Conservation (phyloP, 345 rosid genomes). For the Linum usitatissimum region DNA sequence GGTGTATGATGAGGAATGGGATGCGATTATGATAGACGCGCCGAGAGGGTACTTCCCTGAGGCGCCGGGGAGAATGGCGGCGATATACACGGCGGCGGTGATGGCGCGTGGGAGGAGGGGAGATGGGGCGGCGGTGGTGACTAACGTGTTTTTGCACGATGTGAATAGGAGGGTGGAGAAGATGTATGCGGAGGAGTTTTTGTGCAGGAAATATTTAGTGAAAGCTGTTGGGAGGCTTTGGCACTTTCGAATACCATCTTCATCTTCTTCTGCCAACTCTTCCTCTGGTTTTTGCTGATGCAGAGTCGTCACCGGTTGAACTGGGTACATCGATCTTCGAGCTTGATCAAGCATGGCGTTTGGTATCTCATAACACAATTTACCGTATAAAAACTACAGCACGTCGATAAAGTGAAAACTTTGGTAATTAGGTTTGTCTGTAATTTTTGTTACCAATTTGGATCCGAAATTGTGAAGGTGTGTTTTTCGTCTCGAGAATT, state of each 20-base stretch:
- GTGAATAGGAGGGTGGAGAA: constrained; percentile 5
- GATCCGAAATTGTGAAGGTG: too few species aligned
- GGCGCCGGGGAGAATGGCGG: constrained; percentile 5
- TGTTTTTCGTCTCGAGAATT: too few species aligned
- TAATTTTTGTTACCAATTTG: too few species aligned
- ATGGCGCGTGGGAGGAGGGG: not conserved
- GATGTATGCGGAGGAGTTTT: constrained; percentile 1
- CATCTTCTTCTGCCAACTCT: too few species aligned
- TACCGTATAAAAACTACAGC: too few species aligned
- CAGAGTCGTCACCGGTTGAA: too few species aligned
- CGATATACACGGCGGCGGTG: constrained; percentile 8
- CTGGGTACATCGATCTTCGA: too few species aligned
- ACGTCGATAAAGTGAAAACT: too few species aligned
- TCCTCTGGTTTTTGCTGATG: constrained; percentile 1
- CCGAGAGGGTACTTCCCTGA: constrained; percentile 7
- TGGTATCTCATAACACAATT: too few species aligned
- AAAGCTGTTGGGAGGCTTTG: constrained; percentile 9
- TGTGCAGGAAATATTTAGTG: constrained; percentile 4
- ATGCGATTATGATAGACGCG: constrained; percentile 4
- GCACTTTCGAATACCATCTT: not conserved
- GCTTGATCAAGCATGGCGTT: too few species aligned
- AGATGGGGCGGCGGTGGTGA: not conserved
- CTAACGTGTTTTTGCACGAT: constrained; percentile 5
- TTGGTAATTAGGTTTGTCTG: too few species aligned
- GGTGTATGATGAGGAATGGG: constrained; percentile 9